phyloP scores from a whole-genome alignment of 768 basidiomycete genomes.

The Aureoboletus auriporus region DNA sequence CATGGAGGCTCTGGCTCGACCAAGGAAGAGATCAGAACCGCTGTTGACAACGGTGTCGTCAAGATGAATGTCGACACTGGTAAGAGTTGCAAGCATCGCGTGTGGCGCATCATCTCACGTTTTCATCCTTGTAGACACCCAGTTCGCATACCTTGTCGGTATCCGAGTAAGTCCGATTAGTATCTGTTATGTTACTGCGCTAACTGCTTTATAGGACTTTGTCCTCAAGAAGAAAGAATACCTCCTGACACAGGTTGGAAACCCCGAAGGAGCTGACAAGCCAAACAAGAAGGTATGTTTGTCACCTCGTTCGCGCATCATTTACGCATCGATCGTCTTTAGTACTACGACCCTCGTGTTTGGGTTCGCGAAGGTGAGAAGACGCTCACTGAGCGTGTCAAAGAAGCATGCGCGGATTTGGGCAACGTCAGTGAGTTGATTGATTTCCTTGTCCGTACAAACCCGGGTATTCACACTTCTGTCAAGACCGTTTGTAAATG shows the following conservation, averaged over 20 bases:
- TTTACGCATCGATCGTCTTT: background rate
- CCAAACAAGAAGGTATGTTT: slow-evolving; percentile 92
- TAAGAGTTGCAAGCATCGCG: slow-evolving; percentile 13
- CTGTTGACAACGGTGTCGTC: slow-evolving; percentile 88
- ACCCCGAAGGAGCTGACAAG: slow-evolving; percentile 95
- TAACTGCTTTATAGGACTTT: slow-evolving; percentile 59
- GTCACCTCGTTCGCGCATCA: background rate
- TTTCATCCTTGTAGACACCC: slow-evolving; percentile 52
- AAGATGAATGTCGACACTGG: slow-evolving; percentile 99
- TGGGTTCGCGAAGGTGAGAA: slow-evolving; percentile 99
- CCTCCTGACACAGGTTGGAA: slow-evolving; percentile 87
- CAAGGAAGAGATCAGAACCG: slow-evolving; percentile 91
- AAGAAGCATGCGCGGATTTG: slow-evolving; percentile 90
- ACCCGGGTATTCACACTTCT: background rate
- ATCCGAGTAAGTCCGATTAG: slow-evolving; percentile 53
- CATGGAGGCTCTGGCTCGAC: slow-evolving; percentile 98
- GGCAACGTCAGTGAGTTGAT: slow-evolving; percentile 55
- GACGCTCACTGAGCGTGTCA: slow-evolving; percentile 82
- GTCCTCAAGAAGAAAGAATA: slow-evolving; percentile 82
- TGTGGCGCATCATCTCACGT: slow-evolving; percentile 2
- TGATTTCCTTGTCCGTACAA: too few relatives aligned
- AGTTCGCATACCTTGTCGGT: slow-evolving; percentile 86
- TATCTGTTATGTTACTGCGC: background rate
- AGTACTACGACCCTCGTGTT: slow-evolving; percentile 94
- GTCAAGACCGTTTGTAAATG: slow-evolving; percentile 23